phyloP scores from a whole-genome alignment of 169 alveolate genomes.

The Plasmodium blacklocki region DNA sequence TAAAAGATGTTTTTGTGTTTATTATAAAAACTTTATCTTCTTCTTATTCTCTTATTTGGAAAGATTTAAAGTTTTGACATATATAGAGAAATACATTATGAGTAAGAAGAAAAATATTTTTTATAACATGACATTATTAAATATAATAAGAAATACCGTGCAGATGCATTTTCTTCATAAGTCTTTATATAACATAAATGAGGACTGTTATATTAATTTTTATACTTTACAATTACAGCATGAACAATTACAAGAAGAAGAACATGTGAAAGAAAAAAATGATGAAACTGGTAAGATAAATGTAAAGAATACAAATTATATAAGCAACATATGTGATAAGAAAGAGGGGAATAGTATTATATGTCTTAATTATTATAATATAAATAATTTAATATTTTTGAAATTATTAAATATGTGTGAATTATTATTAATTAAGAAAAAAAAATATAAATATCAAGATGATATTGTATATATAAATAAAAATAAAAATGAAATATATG shows the following conservation, averaged over 20 bases:
- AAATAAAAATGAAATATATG: conserved; percentile 8
- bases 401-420: conserved; percentile 31
- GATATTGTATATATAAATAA: neutral
- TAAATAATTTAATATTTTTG: conserved; percentile 29
- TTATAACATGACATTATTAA: conserved; percentile 27
- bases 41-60: conserved; percentile 12
- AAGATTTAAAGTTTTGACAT: conserved; percentile 19
- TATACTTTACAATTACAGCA: neutral
- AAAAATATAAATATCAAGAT: too few relatives aligned
- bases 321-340: neutral
- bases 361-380: neutral
- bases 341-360: neutral
- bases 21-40: conserved; percentile 17
- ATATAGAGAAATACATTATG: conserved; percentile 24
- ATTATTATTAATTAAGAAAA: neutral
- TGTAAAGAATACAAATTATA: neutral
- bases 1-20: neutral
- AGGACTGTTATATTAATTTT: neutral
- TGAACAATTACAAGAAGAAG: neutral
- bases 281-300: neutral
- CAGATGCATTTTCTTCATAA: conserved; percentile 17
- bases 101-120: conserved; percentile 11
- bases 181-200: neutral
- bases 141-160: conserved; percentile 31
- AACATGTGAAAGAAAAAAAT: neutral